A percentile compares a stretch with the other conserved stretches of the same genome.
These are phyloP conservation scores for Suillus fuscotomentosus DNA, from an alignment of 768 basidiomycete species.

Conservation along the genomic window DNA sequence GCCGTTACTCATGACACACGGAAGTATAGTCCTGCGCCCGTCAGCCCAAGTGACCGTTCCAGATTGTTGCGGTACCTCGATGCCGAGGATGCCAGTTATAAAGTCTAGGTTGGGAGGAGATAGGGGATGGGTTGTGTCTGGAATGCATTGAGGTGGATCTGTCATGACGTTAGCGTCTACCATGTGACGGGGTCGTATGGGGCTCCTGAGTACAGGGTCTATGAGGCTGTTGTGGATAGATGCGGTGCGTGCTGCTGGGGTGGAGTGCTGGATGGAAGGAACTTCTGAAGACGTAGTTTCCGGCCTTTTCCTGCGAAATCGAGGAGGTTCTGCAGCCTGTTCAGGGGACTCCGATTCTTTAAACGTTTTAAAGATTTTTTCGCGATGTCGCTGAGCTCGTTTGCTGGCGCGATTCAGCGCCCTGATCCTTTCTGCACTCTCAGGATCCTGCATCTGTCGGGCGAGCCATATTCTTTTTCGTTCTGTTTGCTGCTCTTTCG, in stretches of 20 bases:
- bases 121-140: neutral
- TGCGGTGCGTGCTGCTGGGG: too few species aligned
- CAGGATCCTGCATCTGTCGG: neutral
- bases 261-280: too few species aligned
- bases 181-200: neutral
- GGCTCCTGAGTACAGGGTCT: neutral
- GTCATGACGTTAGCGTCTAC: neutral
- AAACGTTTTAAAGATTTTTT: neutral
- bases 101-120: neutral
- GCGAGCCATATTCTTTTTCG: neutral
- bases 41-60: neutral
- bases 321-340: too few species aligned
- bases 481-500: neutral
- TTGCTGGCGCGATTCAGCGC: neutral
- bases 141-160: neutral
- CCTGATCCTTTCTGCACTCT: neutral
- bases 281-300: too few species aligned
- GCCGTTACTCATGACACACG: neutral
- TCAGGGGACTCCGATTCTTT: too few species aligned
- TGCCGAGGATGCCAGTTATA: neutral
- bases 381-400: neutral
- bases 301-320: too few species aligned
- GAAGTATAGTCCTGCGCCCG: neutral
- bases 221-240: neutral
- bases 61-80: neutral